Conservation (phyloP, 1,284 basidiomycete genomes). For the Trametes pubescens region DNA sequence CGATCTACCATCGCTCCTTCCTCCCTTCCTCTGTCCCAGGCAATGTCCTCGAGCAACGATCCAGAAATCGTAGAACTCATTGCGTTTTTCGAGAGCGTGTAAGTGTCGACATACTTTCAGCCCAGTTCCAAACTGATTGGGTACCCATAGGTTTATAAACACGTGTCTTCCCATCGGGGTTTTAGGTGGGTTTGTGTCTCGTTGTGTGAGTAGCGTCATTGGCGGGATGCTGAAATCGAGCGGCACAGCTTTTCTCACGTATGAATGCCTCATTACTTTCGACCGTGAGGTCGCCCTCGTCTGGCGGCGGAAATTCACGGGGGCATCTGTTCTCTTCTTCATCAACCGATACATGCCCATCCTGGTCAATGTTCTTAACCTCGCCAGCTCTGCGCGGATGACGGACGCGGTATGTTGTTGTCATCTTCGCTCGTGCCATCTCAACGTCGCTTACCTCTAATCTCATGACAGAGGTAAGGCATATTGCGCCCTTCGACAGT, state of each 20-base stretch:
- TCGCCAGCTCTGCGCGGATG: conserved; percentile 9
- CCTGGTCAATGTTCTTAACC: conserved; percentile 13
- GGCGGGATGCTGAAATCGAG: not conserved
- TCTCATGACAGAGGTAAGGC: conserved; percentile 1
- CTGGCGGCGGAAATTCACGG: conserved; percentile 23
- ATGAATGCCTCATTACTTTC: conserved; percentile 28
- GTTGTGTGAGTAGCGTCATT: not conserved
- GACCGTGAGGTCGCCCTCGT: conserved; percentile 24
- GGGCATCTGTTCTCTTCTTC: conserved; percentile 27
- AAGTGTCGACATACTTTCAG: not conserved
- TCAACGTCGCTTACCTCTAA: too few relatives aligned
- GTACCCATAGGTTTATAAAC: conserved; percentile 8
- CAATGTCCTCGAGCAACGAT: conserved; percentile 12
- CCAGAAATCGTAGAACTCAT: conserved; percentile 7
- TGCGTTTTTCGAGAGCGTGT: conserved; percentile 17
- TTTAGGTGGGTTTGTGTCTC: not conserved
- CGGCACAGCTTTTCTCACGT: conserved; percentile 23
- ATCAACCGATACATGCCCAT: conserved; percentile 27
- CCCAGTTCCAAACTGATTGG: not conserved
- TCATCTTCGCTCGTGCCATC: not conserved
- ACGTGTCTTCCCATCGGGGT: conserved; percentile 13
- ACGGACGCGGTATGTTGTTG: conserved; percentile 5
- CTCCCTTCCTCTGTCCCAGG: not conserved
- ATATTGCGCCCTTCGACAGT: not conserved
- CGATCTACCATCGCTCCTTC: not conserved